These are phyloP conservation scores for Sisymbrium irio DNA, from an alignment of 345 rosid species.

Conservation along the genomic window DNA sequence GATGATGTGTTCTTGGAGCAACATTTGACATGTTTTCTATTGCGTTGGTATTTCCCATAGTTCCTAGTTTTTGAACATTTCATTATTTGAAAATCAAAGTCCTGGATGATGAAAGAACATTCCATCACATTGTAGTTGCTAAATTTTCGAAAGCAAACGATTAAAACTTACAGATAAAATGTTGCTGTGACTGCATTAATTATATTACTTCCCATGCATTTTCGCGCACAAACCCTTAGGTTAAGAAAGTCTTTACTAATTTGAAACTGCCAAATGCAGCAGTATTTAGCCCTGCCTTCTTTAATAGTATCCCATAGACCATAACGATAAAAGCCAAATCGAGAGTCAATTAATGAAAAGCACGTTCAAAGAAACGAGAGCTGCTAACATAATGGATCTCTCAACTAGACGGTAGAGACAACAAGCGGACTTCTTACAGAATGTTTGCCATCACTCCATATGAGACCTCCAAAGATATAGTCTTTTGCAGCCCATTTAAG, in stretches of 20 bases:
- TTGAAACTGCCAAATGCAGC: no score
- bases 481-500: constrained; percentile 23
- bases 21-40: constrained; percentile 1
- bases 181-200: background rate
- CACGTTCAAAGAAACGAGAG: no score
- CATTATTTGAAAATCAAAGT: background rate
- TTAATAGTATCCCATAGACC: no score
- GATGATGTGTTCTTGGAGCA: background rate
- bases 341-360: no score
- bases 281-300: no score
- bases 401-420: constrained; percentile 17
- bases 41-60: background rate
- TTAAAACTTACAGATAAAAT: background rate
- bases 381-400: no score
- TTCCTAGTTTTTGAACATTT: background rate
- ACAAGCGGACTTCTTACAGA: constrained; percentile 64
- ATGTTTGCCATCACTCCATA: constrained; percentile 58
- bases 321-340: no score
- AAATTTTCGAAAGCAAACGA: background rate
- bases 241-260: no score
- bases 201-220: background rate
- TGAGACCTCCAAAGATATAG: constrained; percentile 43
- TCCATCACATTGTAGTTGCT: background rate
- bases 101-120: background rate
- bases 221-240: background rate